Conservation (phyloP, 1,284 basidiomycete genomes). For the Trichosporon faecale region DNA sequence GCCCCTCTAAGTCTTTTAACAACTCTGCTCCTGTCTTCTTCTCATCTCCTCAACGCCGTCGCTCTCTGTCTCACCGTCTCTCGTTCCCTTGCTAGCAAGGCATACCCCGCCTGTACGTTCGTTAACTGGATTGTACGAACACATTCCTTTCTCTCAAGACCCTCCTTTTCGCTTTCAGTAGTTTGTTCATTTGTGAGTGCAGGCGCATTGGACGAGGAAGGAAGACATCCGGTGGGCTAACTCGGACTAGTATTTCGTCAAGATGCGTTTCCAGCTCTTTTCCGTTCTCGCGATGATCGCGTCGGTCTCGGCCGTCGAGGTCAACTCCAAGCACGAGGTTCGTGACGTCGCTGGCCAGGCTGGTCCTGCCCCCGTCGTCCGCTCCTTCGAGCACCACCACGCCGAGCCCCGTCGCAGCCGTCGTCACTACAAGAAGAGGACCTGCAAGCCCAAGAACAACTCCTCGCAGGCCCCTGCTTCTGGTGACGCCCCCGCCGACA, state of each 20-base stretch:
- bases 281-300: conserved; percentile 13
- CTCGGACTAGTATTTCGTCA: not conserved
- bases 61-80: conserved; percentile 2
- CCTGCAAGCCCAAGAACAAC: conserved; percentile 9
- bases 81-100: not conserved
- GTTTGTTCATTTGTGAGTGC: conserved; percentile 10
- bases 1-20: not conserved
- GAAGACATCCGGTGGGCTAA: not conserved
- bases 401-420: not conserved
- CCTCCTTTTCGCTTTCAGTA: not conserved
- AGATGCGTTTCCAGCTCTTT: conserved; percentile 16
- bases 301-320: conserved; percentile 12
- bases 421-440: conserved; percentile 4
- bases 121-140: conserved; percentile 16
- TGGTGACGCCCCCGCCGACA: not conserved
- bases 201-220: not conserved
- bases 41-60: not conserved
- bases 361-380: conserved; percentile 9
- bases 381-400: conserved; percentile 9
- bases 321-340: conserved; percentile 1
- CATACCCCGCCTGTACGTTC: not conserved
- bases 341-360: conserved; percentile 12
- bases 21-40: not conserved
- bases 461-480: not conserved
- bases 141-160: conserved; percentile 12